These are phyloP conservation scores for Trichoderma koningii DNA, from an alignment of 2,329 filamentous ascomycete species.

Conservation along the genomic window DNA sequence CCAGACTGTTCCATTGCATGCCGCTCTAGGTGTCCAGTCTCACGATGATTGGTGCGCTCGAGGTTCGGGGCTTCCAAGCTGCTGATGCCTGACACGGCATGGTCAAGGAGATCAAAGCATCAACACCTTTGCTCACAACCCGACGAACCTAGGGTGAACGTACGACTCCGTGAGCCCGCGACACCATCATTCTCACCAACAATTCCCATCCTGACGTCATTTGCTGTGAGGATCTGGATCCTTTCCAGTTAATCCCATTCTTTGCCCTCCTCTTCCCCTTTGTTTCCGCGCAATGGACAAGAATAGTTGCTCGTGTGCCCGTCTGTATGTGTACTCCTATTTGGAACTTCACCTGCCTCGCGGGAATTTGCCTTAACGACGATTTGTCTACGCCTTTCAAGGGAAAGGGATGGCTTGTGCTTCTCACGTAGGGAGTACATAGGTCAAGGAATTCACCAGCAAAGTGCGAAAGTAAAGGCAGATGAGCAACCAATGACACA, in stretches of 20 bases:
- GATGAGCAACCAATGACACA: too few species aligned
- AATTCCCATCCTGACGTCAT: conserved; percentile 10
- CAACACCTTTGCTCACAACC: neutral
- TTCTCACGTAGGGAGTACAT: too few species aligned
- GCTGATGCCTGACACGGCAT: neutral
- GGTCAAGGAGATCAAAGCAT: neutral
- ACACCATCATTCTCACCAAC: neutral
- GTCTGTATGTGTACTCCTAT: neutral
- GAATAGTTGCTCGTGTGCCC: neutral
- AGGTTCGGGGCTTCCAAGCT: neutral
- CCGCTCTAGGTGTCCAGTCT: neutral
- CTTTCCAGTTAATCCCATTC: neutral
- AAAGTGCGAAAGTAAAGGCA: too few species aligned
- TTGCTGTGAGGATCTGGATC: neutral
- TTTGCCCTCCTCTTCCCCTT: neutral
- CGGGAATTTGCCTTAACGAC: neutral
- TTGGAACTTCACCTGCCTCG: neutral
- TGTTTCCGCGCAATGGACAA: neutral
- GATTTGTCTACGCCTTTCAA: too few species aligned
- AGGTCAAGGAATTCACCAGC: too few species aligned
- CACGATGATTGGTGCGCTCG: conserved; percentile 9
- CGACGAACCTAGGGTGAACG: neutral
- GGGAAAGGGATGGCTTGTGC: too few species aligned
- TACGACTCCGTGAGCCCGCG: neutral
- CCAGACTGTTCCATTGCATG: conserved; percentile 20